Evolutionary conservation across 805 yeast species (phyloP).

Genomic region (Trichomonascus vanleenenianus): DNA sequence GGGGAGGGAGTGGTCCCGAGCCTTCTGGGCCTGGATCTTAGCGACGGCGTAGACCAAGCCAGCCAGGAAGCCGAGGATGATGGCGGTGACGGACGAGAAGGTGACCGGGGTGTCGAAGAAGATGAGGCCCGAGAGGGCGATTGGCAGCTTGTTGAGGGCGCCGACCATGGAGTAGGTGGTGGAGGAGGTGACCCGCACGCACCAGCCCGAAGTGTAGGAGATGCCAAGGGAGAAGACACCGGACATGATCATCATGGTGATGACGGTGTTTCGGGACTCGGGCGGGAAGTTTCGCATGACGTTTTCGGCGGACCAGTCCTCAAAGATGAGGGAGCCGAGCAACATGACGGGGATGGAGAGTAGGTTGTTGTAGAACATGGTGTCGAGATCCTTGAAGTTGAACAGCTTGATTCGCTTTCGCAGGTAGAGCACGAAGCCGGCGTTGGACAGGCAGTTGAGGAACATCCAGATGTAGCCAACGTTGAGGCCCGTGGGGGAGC

Average conservation of each 20-base stretch:
- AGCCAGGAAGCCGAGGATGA: conserved; percentile 87
- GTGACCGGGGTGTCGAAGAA: conserved; percentile 95
- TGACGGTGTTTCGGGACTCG: conserved; percentile 56
- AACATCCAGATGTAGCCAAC: conserved; percentile 97
- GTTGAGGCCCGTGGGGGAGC: conserved; percentile 32
- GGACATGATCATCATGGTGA: conserved; percentile 79
- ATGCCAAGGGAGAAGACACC: conserved; percentile 95
- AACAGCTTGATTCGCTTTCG: conserved; percentile 97
- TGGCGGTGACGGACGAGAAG: conserved; percentile 84
- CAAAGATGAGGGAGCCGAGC: conserved; percentile 65
- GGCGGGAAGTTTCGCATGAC: conserved; percentile 70
- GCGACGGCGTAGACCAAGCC: conserved; percentile 96
- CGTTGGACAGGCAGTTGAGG: conserved; percentile 87
- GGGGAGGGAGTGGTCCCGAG: conserved; percentile 20
- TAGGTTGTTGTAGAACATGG: conserved; percentile 96
- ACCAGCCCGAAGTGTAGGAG: conserved; percentile 99
- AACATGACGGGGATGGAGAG: conserved; percentile 86
- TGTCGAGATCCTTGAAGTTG: conserved; percentile 84
- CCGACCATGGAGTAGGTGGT: conserved; percentile 99
- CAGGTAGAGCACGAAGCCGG: conserved; percentile 88
- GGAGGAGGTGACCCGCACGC: conserved; percentile 97
- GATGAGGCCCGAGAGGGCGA: conserved; percentile 88
- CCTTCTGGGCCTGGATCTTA: conserved; percentile 76
- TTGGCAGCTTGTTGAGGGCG: conserved; percentile 95
- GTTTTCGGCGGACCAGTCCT: conserved; percentile 89